Conservation (phyloP, 345 rosid species). For the Odontarrhena argentea region DNA sequence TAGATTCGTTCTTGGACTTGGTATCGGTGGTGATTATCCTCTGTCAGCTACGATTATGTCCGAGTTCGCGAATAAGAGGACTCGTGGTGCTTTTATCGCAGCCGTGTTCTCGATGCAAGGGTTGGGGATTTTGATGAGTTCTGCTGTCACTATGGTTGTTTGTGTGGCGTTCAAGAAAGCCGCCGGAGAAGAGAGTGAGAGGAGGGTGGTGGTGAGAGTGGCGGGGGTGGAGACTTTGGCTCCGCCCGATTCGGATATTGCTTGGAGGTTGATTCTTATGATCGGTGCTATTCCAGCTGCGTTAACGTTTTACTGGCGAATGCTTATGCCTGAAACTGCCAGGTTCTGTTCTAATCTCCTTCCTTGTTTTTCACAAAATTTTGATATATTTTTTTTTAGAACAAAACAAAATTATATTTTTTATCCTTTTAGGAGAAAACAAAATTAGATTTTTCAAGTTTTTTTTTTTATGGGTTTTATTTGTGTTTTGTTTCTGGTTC, state of each 20-base stretch:
- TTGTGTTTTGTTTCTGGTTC: too few species aligned
- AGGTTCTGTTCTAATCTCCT: conserved; percentile 41
- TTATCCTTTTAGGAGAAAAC: too few species aligned
- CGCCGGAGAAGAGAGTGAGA: conserved; percentile 24
- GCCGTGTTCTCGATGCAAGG: conserved; percentile 85
- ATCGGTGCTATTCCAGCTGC: conserved; percentile 78
- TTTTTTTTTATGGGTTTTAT: too few species aligned
- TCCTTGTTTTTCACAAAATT: not conserved
- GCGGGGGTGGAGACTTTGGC: conserved; percentile 32
- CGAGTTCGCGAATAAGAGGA: conserved; percentile 74
- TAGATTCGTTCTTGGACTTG: conserved; percentile 66
- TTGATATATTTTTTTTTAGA: too few species aligned
- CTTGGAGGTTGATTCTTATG: conserved; percentile 78
- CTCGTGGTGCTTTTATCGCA: conserved; percentile 72
- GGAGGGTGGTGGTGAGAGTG: not conserved
- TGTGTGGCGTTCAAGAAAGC: conserved; percentile 41
- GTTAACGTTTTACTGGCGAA: conserved; percentile 76
- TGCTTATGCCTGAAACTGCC: conserved; percentile 90
- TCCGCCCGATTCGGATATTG: conserved; percentile 57
- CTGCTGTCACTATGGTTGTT: conserved; percentile 54
- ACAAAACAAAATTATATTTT: too few species aligned
- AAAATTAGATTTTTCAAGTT: too few species aligned
- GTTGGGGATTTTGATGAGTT: conserved; percentile 62
- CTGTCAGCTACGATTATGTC: conserved; percentile 83
- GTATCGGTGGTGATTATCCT: conserved; percentile 83